Evolutionary conservation across 2,329 filamentous ascomycete genomes (phyloP).

Genomic region (Aspergillus luchuensis): DNA sequence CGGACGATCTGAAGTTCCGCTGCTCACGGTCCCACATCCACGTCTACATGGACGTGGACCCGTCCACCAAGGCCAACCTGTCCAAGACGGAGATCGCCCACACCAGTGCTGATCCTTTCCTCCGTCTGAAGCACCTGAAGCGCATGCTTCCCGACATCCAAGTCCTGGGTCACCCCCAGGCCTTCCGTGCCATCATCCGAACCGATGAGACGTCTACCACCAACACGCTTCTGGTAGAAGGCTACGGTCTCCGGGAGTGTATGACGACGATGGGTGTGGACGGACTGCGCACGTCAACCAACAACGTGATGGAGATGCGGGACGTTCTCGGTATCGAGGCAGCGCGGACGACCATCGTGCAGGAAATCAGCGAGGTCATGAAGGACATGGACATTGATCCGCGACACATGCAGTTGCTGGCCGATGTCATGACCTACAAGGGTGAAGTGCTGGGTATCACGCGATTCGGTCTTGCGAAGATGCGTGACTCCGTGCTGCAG

Average conservation of each 20-base stretch:
- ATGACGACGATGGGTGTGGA: slow-evolving; percentile 93
- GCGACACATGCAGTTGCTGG: slow-evolving; percentile 94
- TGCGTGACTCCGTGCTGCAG: slow-evolving; percentile 91
- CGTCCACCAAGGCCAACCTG: slow-evolving; percentile 35
- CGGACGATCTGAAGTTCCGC: slow-evolving; percentile 65
- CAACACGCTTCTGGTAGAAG: slow-evolving; percentile 82
- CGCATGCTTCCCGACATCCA: slow-evolving; percentile 79
- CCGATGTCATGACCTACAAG: slow-evolving; percentile 99
- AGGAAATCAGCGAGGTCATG: slow-evolving; percentile 89
- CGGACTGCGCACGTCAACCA: slow-evolving; percentile 72
- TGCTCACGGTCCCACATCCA: slow-evolving; percentile 61
- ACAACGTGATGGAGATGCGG: slow-evolving; percentile 86
- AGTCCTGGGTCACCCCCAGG: slow-evolving; percentile 86
- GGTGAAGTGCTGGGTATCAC: slow-evolving; percentile 96
- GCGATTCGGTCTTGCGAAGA: slow-evolving; percentile 92
- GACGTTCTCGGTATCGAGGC: slow-evolving; percentile 94
- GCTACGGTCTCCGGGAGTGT: slow-evolving; percentile 84
- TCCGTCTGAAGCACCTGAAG: slow-evolving; percentile 79
- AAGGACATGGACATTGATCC: slow-evolving; percentile 93
- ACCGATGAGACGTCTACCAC: slow-evolving; percentile 70
- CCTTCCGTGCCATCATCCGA: slow-evolving; percentile 83
- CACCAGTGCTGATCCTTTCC: slow-evolving; percentile 48
- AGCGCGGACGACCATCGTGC: slow-evolving; percentile 82
- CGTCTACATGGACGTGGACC: slow-evolving; percentile 63
- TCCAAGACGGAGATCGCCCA: slow-evolving; percentile 47